Conservation (phyloP, 1,284 basidiomycete genomes). For the Takashimella tepidaria region DNA sequence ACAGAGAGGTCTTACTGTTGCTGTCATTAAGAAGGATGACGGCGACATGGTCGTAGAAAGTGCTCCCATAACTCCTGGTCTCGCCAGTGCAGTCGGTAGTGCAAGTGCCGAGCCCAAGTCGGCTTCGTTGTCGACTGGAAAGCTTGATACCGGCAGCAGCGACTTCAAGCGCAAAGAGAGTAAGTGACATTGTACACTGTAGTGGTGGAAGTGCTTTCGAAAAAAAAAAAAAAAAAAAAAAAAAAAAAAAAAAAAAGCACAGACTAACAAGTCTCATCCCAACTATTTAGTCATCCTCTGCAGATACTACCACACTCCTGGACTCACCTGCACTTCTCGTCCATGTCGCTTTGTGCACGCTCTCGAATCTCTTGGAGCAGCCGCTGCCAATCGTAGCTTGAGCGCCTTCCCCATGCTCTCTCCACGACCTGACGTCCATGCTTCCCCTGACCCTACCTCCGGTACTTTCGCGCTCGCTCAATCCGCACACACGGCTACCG, state of each 20-base stretch:
- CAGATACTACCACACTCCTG: constrained; percentile 47
- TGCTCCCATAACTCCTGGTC: constrained; percentile 25
- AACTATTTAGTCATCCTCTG: constrained; percentile 45
- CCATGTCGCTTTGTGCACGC: constrained; percentile 49
- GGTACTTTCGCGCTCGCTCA: constrained; percentile 38
- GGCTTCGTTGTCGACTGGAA: background rate
- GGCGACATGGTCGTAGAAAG: constrained; percentile 29
- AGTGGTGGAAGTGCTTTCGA: too few relatives aligned
- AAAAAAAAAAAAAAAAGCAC: too few relatives aligned
- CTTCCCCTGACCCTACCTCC: constrained; percentile 25
- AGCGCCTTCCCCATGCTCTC: background rate
- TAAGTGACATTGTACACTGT: constrained; percentile 8
- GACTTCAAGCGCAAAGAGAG: constrained; percentile 23
- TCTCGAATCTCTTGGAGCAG: constrained; percentile 15
- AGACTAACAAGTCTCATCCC: too few relatives aligned
- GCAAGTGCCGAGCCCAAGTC: constrained; percentile 6
- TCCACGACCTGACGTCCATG: background rate
- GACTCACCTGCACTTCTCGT: constrained; percentile 45
- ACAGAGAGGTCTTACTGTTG: constrained; percentile 35
- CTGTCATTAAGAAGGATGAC: constrained; percentile 29
- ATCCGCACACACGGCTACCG: constrained; percentile 10
- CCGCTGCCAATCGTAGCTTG: background rate
- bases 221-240: too few relatives aligned
- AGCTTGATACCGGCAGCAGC: constrained; percentile 10
- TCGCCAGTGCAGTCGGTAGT: constrained; percentile 4